A percentile compares a stretch with the other conserved stretches of the same genome.
Conservation (phyloP, 371 early-diverging fungal genomes). For the Fennellomyces sp. region DNA sequence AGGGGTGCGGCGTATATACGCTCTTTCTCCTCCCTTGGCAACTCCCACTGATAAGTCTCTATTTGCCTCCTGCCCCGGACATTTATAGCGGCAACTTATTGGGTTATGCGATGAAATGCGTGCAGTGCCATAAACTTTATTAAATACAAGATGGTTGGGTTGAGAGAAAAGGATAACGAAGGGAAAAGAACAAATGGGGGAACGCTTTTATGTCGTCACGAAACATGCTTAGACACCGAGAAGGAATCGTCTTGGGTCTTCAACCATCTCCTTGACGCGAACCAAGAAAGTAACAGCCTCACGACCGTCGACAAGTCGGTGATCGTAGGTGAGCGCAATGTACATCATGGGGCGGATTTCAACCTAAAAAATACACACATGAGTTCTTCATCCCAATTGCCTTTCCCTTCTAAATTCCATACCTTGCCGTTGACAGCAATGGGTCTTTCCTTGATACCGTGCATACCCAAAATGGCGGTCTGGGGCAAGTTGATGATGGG, state of each 20-base stretch:
- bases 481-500: constrained; percentile 98
- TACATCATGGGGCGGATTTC: constrained; percentile 99
- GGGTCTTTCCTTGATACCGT: constrained; percentile 95
- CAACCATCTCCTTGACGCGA: constrained; percentile 93
- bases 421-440: constrained; percentile 92
- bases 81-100: too few relatives aligned
- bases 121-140: too few relatives aligned
- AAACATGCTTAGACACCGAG: constrained; percentile 76
- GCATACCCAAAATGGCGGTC: constrained; percentile 98
- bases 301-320: constrained; percentile 97
- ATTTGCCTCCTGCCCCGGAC: too few relatives aligned
- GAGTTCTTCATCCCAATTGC: background rate
- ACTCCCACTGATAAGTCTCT: too few relatives aligned
- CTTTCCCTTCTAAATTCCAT: background rate
- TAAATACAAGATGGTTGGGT: constrained; percentile 2
- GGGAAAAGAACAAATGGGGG: background rate
- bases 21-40: too few relatives aligned
- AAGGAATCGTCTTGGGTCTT: constrained; percentile 93
- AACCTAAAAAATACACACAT: constrained; percentile 44
- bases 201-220: too few relatives aligned
- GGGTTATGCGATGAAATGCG: too few relatives aligned
- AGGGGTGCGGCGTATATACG: too few relatives aligned
- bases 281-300: constrained; percentile 98
- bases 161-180: background rate
- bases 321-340: constrained; percentile 97